Conservation (phyloP, 768 basidiomycete species). For the Myochromella boudieri region DNA sequence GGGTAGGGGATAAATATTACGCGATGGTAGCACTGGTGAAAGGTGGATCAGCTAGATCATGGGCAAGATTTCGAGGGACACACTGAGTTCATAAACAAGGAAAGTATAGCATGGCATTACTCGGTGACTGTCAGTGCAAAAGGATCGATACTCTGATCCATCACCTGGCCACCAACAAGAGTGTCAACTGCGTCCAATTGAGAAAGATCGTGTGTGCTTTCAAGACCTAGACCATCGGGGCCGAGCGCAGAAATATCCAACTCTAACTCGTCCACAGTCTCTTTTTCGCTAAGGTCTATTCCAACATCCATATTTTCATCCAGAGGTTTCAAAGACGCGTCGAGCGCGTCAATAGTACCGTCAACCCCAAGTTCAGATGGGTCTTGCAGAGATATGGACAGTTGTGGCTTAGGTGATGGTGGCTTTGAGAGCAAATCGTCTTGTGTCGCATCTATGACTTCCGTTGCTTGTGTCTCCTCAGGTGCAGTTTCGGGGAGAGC, state of each 20-base stretch:
- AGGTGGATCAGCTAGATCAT: too few relatives aligned
- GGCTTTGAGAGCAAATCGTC: conserved; percentile 61
- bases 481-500: conserved; percentile 35
- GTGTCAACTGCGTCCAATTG: conserved; percentile 55
- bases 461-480: conserved; percentile 33
- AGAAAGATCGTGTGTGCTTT: conserved; percentile 50
- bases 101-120: too few relatives aligned
- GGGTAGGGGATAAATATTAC: too few relatives aligned
- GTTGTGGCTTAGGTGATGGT: conserved; percentile 66
- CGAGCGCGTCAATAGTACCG: conserved; percentile 42
- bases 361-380: conserved; percentile 45
- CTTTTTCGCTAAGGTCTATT: conserved; percentile 38
- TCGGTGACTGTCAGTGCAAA: conserved; percentile 38
- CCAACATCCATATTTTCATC: conserved; percentile 42
- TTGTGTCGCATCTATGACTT: conserved; percentile 28
- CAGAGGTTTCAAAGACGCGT: conserved; percentile 56
- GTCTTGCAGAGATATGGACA: conserved; percentile 49
- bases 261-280: conserved; percentile 38
- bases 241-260: conserved; percentile 67
- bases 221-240: conserved; percentile 62
- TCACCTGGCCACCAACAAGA: conserved; percentile 57
- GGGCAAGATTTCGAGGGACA: too few relatives aligned
- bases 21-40: too few relatives aligned
- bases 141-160: conserved; percentile 62
- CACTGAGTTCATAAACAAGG: too few relatives aligned